phyloP scores from a whole-genome alignment of 2,329 filamentous ascomycete species.

The Pseudogymnoascus verrucosus region DNA sequence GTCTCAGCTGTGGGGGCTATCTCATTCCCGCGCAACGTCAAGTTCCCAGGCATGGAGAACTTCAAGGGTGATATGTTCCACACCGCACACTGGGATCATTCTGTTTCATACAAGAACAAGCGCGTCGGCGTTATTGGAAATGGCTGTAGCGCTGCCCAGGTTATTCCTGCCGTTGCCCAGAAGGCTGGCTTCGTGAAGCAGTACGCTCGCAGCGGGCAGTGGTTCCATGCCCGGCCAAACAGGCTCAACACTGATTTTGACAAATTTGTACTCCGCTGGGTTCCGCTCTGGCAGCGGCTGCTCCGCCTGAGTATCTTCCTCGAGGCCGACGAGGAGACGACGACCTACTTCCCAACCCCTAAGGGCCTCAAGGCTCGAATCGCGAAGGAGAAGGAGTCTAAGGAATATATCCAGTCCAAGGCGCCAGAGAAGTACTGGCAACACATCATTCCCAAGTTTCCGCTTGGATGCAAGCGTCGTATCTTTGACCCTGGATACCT shows the following conservation, averaged over 20 bases:
- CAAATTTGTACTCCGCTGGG: conserved; percentile 23
- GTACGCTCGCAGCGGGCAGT: conserved; percentile 22
- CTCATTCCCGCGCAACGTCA: background rate
- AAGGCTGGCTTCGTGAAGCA: background rate
- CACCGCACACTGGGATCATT: conserved; percentile 15
- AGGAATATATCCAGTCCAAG: conserved; percentile 18
- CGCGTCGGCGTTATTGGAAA: background rate
- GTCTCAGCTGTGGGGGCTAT: background rate
- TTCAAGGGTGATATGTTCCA: conserved; percentile 23
- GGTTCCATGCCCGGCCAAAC: conserved; percentile 30
- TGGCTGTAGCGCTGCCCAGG: conserved; percentile 2
- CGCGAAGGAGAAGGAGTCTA: conserved; percentile 13
- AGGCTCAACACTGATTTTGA: conserved; percentile 22
- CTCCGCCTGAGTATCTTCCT: conserved; percentile 19
- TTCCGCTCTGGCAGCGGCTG: conserved; percentile 20
- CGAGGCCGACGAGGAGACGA: conserved; percentile 15
- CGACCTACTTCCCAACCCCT: conserved; percentile 17
- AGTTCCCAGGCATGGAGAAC: conserved; percentile 20
- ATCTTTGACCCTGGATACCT: conserved; percentile 27
- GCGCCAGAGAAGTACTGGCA: conserved; percentile 47
- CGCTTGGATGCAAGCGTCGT: conserved; percentile 26
- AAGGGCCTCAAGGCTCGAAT: conserved; percentile 14
- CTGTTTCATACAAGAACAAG: too few relatives aligned
- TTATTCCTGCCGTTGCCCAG: background rate
- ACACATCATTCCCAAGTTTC: conserved; percentile 42